Evolutionary conservation across 768 basidiomycete species (phyloP), one percentile per base, ranked within the genome.

Genomic region (Rhizopogon vesiculosus): DNA sequence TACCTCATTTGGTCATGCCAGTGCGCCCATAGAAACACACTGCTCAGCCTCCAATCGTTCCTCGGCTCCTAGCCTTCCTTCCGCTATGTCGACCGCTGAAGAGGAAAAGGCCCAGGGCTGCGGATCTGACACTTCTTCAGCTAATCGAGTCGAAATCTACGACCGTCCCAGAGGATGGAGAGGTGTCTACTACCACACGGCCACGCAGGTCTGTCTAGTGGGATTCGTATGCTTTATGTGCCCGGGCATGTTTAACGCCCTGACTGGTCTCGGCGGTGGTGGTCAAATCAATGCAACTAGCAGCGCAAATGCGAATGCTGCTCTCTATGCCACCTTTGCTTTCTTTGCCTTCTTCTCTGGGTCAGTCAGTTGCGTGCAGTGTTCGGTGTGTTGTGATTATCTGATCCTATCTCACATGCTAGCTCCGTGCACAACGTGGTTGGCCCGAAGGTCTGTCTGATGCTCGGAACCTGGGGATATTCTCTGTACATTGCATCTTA

Each of bases 371-470:
- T 25, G 22, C 22, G 3, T 8, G 4, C 33, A 38, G 33, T 38
- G 19, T 35, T 49, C 5, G 5, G 19, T 25, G 5, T 38, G 0
- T 13, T 38, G 3, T 0, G 38, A 38, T 38, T 2, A 38, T 49
- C 9, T 49, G 19, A 49, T 38, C 6, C 13, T 33, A 5, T 29
- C 9, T 49, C 53, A 18, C 42, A 25, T 4, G 29, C 33, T 55
- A 89, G 90, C 16, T 86, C 89, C 4, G 72, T 91, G 65, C 90
- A 89, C 72, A 94, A 94, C 60, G 81, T 81, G 53, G 75, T 95
- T 28, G 93, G 93, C n/a, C 76, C 88, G 42, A 79, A 83, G 28
- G 64, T 86, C 25, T 90, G 92, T 0, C 81, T 95, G 9, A 73
- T 85, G 29, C 60, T 93, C 16, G 93, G 93, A 56, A 87, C 84